A percentile compares a stretch with the other conserved stretches of the same genome.
These are phyloP conservation scores for Melampsora americana DNA, from an alignment of 1,284 basidiomycete genomes.

Conservation along the genomic window DNA sequence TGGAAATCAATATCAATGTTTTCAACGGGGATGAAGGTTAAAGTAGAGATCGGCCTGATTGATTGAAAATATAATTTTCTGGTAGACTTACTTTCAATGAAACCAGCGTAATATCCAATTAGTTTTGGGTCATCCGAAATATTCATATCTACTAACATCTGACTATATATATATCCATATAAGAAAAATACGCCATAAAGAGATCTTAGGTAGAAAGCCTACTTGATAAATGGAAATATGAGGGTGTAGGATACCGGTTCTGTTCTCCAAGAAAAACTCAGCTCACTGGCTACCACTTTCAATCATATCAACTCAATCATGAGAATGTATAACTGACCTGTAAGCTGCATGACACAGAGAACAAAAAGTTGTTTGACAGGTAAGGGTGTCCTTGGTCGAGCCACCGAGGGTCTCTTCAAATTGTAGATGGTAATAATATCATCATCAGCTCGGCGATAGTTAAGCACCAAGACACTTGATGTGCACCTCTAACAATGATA, in stretches of 20 bases:
- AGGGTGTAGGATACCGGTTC: constrained; percentile 42
- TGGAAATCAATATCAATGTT: not conserved
- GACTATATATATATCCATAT: not conserved
- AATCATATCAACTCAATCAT: too few species aligned
- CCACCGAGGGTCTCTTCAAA: too few species aligned
- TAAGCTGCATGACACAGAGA: constrained; percentile 35
- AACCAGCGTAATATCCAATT: constrained; percentile 41
- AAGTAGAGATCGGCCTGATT: not conserved
- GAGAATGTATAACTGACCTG: not conserved
- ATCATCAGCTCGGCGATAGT: too few species aligned
- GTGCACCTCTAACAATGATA: too few species aligned
- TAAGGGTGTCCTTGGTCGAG: constrained; percentile 17
- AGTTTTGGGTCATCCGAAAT: constrained; percentile 20
- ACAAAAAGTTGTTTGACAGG: constrained; percentile 19
- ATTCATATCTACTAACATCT: constrained; percentile 43
- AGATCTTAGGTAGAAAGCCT: not conserved
- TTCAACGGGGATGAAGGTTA: not conserved
- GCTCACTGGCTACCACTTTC: too few species aligned
- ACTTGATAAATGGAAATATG: constrained; percentile 45
- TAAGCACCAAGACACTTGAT: too few species aligned
- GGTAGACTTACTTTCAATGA: constrained; percentile 42
- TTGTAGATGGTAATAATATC: too few species aligned
- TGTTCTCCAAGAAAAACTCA: too few species aligned
- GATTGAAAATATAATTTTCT: too few species aligned
- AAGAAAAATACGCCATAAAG: too few species aligned